Conservation (phyloP, 495 filamentous ascomycete species). For the Penicillium crystallinum region DNA sequence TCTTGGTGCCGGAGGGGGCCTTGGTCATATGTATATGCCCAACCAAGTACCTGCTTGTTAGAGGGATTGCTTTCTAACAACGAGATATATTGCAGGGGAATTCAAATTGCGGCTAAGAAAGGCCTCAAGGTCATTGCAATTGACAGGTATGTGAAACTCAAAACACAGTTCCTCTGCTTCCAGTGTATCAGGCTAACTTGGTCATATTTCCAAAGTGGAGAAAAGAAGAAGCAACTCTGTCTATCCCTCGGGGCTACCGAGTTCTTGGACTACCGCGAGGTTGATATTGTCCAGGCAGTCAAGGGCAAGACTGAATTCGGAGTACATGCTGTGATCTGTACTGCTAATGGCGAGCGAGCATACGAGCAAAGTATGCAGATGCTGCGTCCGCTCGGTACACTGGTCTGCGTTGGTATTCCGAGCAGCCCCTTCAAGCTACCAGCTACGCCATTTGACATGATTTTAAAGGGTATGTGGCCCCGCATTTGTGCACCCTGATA, state of each 20-base stretch:
- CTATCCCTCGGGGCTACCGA: constrained; percentile 33
- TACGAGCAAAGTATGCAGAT: constrained; percentile 39
- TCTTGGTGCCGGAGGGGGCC: constrained; percentile 39
- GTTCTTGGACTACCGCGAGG: constrained; percentile 37
- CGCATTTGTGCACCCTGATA: neutral
- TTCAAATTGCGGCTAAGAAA: constrained; percentile 40
- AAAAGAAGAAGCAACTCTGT: constrained; percentile 38
- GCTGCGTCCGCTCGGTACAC: constrained; percentile 35
- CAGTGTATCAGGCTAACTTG: neutral
- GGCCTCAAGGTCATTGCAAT: constrained; percentile 41
- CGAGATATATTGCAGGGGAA: constrained; percentile 21
- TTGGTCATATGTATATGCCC: constrained; percentile 38
- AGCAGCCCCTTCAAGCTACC: constrained; percentile 33
- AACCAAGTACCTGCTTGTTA: neutral
- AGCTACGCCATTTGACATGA: constrained; percentile 42
- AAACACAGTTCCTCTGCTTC: neutral
- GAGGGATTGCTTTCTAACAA: neutral
- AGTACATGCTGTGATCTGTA: constrained; percentile 43
- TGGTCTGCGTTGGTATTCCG: constrained; percentile 44
- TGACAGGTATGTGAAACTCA: constrained; percentile 26
- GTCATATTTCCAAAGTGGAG: constrained; percentile 19
- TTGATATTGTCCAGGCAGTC: constrained; percentile 33
- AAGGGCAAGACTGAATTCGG: constrained; percentile 33
- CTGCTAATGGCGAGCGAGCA: constrained; percentile 34
- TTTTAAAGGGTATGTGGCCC: constrained; percentile 28